Percentiles rank a stretch among this genome's conserved stretches.
phyloP scores from a whole-genome alignment of 2,329 filamentous ascomycete genomes.

The Aspergillus texensis region DNA sequence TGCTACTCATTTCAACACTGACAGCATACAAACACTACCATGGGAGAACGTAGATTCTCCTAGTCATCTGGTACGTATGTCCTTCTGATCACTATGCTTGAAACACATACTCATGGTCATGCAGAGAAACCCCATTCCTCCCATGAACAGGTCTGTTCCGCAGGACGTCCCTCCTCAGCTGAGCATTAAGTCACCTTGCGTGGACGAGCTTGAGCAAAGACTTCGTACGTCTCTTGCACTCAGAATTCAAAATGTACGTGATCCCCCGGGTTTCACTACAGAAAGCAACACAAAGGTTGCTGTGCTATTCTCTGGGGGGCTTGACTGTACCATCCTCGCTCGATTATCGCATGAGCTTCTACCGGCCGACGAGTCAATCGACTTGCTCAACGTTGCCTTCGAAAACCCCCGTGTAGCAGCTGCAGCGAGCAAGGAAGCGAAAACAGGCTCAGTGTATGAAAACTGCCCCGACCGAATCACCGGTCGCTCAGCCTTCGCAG shows the following conservation, averaged over 20 bases:
- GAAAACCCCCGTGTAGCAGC: conserved; percentile 78
- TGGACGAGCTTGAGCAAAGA: conserved; percentile 56
- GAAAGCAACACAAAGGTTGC: conserved; percentile 57
- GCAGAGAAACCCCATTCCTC: conserved; percentile 47
- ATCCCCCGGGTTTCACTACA: conserved; percentile 47
- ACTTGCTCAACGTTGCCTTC: conserved; percentile 94
- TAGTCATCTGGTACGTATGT: conserved; percentile 29
- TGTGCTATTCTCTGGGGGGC: conserved; percentile 87
- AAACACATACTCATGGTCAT: conserved; percentile 10
- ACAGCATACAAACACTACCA: conserved; percentile 29
- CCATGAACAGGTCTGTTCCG: conserved; percentile 46
- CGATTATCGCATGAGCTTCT: conserved; percentile 77
- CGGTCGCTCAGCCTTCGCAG: conserved; percentile 75
- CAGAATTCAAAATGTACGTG: conserved; percentile 68
- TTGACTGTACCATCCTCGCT: conserved; percentile 89
- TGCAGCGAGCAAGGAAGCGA: conserved; percentile 47
- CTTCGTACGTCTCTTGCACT: conserved; percentile 65
- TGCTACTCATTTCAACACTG: conserved; percentile 15
- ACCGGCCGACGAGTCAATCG: conserved; percentile 69
- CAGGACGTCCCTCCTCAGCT: conserved; percentile 32
- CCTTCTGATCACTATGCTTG: neutral
- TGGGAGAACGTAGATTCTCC: conserved; percentile 28
- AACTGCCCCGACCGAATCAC: conserved; percentile 88
- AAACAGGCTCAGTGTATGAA: conserved; percentile 62
- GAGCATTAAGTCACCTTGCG: conserved; percentile 50